Base-by-base conservation (phyloP, 2,329 filamentous ascomycete genomes). In the Passalora sequoiae region DNA sequence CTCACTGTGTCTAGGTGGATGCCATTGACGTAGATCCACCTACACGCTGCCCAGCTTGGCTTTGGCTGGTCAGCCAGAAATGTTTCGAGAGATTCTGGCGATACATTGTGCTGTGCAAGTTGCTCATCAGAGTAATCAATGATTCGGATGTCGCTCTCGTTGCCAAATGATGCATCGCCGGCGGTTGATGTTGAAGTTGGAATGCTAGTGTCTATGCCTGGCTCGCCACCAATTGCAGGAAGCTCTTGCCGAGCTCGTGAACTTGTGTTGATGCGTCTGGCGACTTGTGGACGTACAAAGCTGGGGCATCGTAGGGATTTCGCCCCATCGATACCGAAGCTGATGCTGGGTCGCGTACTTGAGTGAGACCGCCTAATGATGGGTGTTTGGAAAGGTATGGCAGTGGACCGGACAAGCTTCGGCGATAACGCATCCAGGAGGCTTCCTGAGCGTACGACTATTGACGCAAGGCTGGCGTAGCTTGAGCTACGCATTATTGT, bases 21-120 rank as follows among this genome's bases (percentile, higher is more conserved):
- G 0, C 89, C 88, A 62, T 96, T 95, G 59, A 95, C 81, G 56
- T 91, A 95, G 67, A 96, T 89, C 89, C 89, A 96, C 16, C 91
- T 78, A 58, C 86, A 92, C 47, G 78, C 77, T 12, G 81, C 83
- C 86, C 86, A 94, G 1, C 72, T 67, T 24, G 81, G 78, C 56
- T 80, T 77, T 2, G 81, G 78, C 21, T 71, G 62, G 10, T 50
- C 24, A n/a, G 74, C 66, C 40, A 96, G 62, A 47, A 92, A 94
- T 0, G 73, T 70, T 35, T 80, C 75, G 9, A 96, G 72, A 1
- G 74, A 74, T 3, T 75, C 71, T 56, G 94, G 94, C 46, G 83
- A 74, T 29, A 92, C 73, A 55, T 83, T 77, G 9, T 77, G 69
- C 60, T 94, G 80, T 19, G 79, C 67, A 8, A 61, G 40, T 4